Conservation (phyloP, 345 rosid species). For the Jatropha curcas region DNA sequence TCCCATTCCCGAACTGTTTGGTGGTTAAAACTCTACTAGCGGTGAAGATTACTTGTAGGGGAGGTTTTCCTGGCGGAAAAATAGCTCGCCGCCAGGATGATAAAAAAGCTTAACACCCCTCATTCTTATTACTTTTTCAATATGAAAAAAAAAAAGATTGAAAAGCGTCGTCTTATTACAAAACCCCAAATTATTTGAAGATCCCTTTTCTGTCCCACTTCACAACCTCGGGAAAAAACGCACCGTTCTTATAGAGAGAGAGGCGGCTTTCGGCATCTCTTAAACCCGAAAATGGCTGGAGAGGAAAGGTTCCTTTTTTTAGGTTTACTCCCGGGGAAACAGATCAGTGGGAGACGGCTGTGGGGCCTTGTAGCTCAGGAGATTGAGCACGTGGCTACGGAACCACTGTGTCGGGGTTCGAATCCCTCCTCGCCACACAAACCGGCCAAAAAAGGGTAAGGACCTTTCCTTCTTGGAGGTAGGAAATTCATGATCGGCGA, state of each 20-base stretch:
- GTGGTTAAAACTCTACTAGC: neutral
- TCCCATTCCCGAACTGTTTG: neutral
- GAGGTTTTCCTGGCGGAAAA: neutral
- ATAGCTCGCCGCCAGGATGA: neutral
- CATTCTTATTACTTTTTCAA: too few relatives aligned
- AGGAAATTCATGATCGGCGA: too few relatives aligned
- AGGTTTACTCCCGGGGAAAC: too few relatives aligned
- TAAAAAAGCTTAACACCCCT: conserved; percentile 1
- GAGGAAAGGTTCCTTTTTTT: too few relatives aligned
- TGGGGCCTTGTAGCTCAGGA: too few relatives aligned
- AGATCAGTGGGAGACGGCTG: too few relatives aligned
- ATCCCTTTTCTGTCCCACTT: neutral
- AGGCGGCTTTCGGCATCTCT: neutral
- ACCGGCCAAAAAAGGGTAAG: too few relatives aligned
- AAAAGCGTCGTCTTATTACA: neutral
- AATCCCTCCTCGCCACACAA: too few relatives aligned
- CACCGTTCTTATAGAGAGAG: neutral
- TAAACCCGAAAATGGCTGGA: neutral
- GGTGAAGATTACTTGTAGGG: neutral
- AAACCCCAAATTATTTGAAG: neutral
- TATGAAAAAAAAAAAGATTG: neutral
- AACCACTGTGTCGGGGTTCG: too few relatives aligned
- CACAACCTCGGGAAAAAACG: neutral
- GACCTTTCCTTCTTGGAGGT: too few relatives aligned
- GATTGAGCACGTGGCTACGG: too few relatives aligned